Base-by-base conservation (phyloP, 2,329 filamentous ascomycete species). In the Trichoderma koningii region DNA sequence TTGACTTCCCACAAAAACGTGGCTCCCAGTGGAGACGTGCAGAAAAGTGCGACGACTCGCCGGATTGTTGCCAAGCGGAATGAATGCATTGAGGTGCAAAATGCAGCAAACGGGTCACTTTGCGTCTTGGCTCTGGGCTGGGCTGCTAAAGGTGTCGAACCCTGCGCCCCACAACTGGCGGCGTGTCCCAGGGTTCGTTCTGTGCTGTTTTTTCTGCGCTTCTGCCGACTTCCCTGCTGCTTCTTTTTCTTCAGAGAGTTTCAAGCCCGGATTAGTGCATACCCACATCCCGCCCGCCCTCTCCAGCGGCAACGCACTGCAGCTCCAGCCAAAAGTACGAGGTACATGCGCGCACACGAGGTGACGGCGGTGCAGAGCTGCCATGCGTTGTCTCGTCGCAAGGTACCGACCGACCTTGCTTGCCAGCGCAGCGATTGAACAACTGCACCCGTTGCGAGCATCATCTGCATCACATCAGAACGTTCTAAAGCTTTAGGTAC, bases 211-310 rank as follows among this genome's bases (percentile, higher is more conserved):
- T 30, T 38, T 12, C 34, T 38, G 34, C 34, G 34, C 34, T 38
- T 38, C 34, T 38, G 34, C 5, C 10, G 34, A 12, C 14, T 38
- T 38, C 34, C 34, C 34, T 38, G 34, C 10, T 38, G 34, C 34
- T 64, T 59, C 30, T 42, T 45, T 21, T 52, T 41, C 47, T 44
- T 34, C 48, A 42, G 17, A 23, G 42, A 23, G 26, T 48, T 52
- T 55, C 63, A 63, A 50, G 47, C 41, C 45, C 55, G 55, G 63
- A 55, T 65, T 65, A 65, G 63, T 59, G 63, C 63, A 60, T 65
- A 50, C 28, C 61, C 63, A 51, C 47, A 38, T 47, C 55, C 55
- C 50, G 50, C 28, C 50, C 26, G 34, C 34, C 34, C 34, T 38
- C 34, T 14, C 34, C 34, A 38, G 5, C 34, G 34, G 34, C 34